These are phyloP conservation scores for Coemansia sp. DNA, from an alignment of 192 early-diverging fungal genomes.

Conservation along the genomic window DNA sequence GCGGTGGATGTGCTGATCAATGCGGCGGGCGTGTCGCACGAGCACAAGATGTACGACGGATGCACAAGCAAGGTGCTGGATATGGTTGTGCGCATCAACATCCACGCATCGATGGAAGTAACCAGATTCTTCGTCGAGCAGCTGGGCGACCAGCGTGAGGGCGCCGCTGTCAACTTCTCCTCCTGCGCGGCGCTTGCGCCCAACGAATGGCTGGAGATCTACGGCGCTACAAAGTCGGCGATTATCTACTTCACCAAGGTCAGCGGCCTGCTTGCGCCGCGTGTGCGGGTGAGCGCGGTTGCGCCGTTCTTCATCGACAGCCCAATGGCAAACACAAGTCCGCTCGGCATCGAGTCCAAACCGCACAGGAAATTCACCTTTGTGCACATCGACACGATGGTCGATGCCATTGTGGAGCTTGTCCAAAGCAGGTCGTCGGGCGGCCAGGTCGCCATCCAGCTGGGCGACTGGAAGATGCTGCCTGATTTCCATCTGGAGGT, in stretches of 20 bases:
- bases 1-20: slow-evolving; percentile 45
- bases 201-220: slow-evolving; percentile 14
- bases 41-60: slow-evolving; percentile 16
- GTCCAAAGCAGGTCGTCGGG: neutral
- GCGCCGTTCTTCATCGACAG: slow-evolving; percentile 37
- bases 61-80: slow-evolving; percentile 9
- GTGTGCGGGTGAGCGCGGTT: slow-evolving; percentile 27
- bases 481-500: neutral
- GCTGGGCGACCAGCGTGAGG: slow-evolving; percentile 5
- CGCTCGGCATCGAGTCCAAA: neutral
- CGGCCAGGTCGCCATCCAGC: neutral
- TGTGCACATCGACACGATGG: slow-evolving; percentile 4
- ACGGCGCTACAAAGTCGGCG: slow-evolving; percentile 32
- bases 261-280: slow-evolving; percentile 16
- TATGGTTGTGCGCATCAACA: slow-evolving; percentile 16
- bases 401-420: slow-evolving; percentile 22
- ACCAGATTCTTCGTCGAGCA: slow-evolving; percentile 20
- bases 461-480: slow-evolving; percentile 2
- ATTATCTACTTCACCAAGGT: slow-evolving; percentile 30
- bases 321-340: slow-evolving; percentile 13
- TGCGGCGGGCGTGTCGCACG: slow-evolving; percentile 37
- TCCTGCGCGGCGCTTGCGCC: slow-evolving; percentile 22
- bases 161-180: slow-evolving; percentile 28
- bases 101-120: slow-evolving; percentile 19
- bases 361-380: slow-evolving; percentile 2